Percentiles rank a stretch among this genome's conserved stretches.
Evolutionary conservation across 1,139 yeast species (phyloP).

Genomic region (Suhomyces taliae): DNA sequence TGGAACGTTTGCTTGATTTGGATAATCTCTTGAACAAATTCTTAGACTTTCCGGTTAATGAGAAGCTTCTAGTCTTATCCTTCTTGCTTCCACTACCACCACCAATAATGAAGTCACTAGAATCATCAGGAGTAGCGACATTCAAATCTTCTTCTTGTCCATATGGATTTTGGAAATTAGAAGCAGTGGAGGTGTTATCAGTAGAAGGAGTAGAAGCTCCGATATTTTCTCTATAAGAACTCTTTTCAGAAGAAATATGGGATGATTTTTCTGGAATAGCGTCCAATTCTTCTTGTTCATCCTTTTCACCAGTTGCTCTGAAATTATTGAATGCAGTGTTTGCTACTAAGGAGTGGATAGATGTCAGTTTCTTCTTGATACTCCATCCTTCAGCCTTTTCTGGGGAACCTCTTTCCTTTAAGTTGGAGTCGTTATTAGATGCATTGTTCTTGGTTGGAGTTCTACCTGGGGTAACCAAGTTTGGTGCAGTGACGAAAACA

Average conservation of each 20-base stretch:
- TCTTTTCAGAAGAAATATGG: slow-evolving; percentile 20
- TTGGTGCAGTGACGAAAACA: slow-evolving; percentile 43
- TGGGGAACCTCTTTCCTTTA: slow-evolving; percentile 23
- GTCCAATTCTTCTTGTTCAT: slow-evolving; percentile 6
- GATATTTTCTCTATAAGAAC: slow-evolving; percentile 12
- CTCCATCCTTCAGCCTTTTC: slow-evolving; percentile 11
- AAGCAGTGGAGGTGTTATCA: slow-evolving; percentile 24
- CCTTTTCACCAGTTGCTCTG: slow-evolving; percentile 19
- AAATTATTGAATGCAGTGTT: slow-evolving; percentile 47
- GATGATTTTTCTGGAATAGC: slow-evolving; percentile 9
- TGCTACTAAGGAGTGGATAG: slow-evolving; percentile 33
- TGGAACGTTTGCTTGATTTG: slow-evolving; percentile 17
- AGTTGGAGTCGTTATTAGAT: slow-evolving; percentile 7
- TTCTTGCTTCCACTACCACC: slow-evolving; percentile 11
- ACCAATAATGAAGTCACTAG: neutral
- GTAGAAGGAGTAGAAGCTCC: slow-evolving; percentile 23
- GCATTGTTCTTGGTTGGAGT: slow-evolving; percentile 1
- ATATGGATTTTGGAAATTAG: slow-evolving; percentile 9
- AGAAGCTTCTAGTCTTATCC: slow-evolving; percentile 25
- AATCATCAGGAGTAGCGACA: slow-evolving; percentile 7
- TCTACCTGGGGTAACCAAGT: slow-evolving; percentile 19
- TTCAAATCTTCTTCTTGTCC: slow-evolving; percentile 2
- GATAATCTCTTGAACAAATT: slow-evolving; percentile 39
- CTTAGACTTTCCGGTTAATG: slow-evolving; percentile 30
- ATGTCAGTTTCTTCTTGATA: slow-evolving; percentile 7